Evolutionary conservation across 805 yeast genomes (phyloP), one percentile per base, ranked within the genome.

Genomic region (Lipomyces yamadae): DNA sequence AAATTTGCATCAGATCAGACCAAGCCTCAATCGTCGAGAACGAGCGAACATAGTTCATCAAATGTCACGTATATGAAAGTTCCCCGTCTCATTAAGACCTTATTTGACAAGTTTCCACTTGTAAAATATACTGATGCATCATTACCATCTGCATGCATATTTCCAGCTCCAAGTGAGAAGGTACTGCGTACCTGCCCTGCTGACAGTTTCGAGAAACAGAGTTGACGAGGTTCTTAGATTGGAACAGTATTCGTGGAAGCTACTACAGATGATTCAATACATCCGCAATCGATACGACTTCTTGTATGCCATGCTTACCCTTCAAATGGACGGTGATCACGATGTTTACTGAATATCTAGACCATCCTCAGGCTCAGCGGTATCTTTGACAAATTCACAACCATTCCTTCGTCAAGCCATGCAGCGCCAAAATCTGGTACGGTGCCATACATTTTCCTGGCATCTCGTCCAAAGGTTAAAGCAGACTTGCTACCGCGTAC

Each of bases 41-140:
- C 29, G n/a, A 42, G 48, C 6, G 24, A 42, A 39, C 48, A 13
- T 29, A 4, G 15, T 29, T 8, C 58, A 29, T 39, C 59, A 29
- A 39, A 57, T 15, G 8, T 56, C 24, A 37, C 58, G 50, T 56
- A 56, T 33, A 64, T 57, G 63, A 52, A 53, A 15, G 67, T 66
- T 8, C 70, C 70, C 48, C 50, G 57, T 35, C n/a, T 60, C 4
- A 57, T 67, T 34, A 67, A 67, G 58, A 55, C 24, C 3, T 10
- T 67, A 5, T 67, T 67, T 39, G 70, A 67, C 58, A 61, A 13
- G 13, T 67, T 67, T 50, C 70, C 70, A 29, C 52, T 67, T 10
- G 29, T 59, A 7, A 50, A 50, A 45, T 67, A 60, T 35, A 55
- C 56, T 2, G 64, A 35, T 2, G 58, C 64, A 3, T 15, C 66